Base-by-base conservation (phyloP, 169 alveolate species). In the Blepharisma undulans region DNA sequence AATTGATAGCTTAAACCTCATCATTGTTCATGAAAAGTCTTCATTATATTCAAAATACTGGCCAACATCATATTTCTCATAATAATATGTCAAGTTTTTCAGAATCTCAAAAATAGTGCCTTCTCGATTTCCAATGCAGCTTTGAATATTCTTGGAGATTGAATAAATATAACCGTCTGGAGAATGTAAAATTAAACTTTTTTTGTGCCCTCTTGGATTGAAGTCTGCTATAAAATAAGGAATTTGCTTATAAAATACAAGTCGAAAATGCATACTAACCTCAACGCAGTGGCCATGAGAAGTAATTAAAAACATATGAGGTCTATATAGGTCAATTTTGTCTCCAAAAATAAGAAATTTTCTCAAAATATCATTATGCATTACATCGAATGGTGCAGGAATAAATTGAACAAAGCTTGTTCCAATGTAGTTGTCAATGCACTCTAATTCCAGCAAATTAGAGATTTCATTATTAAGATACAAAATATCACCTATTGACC, bases 261-360 rank as follows among this genome's bases (percentile, higher is more conserved):
- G 34, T 14, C 86, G 34, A 78, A 78, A 78, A 29, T 78, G 86
- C 86, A 78, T 78, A 4, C 29, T 32, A 7, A 78, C 86, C 34
- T 78, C 86, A 14, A 78, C 60, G 30, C 86, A 78, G 34, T 25
- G 29, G 6, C 34, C 34, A 12, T 25, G 60, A 12, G 16, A 2
- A 5, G 29, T 34, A 29, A 78, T 29, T 29, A 78, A 32, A 78
- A 78, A 78, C 8, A 14, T 14, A 32, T 78, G 86, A 29, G 29
- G 29, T n/a, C 86, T 78, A 14, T 21, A 27, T 6, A 78, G 30
- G 1, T 78, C 86, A 78, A 22, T 78, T 21, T 27, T 27, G 34
- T 78, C 34, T 14, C 86, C 34, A 78, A 29, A 78, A 78, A 78
- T 27, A 0, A 78, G 29, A 32, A 29, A 78, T 22, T 34, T 25